Base-by-base conservation (phyloP, 2,329 filamentous ascomycete genomes). In the Colletotrichum graminicola region DNA sequence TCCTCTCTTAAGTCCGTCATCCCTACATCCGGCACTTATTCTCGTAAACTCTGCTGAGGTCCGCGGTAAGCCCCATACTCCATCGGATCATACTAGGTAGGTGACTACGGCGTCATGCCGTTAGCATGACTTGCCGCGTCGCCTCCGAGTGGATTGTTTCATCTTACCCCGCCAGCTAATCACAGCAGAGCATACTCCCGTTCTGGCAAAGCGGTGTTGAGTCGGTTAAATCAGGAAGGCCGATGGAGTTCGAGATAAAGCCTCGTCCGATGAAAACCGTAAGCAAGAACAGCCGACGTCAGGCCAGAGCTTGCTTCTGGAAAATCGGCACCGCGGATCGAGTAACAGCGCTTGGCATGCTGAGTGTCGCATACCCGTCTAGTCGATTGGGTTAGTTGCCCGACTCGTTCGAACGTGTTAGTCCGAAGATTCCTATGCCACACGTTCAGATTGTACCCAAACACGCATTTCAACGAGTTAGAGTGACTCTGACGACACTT, bases 41-140 rank as follows among this genome's bases (percentile, higher is more conserved):
- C 12, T 65, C 61, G 43, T 43, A 12, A 21, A 68, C 66, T 26
- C 18, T 57, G 26, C 41, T 7, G 21, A 18, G 39, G 26, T 32
- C 36, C 18, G 23, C 34, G 16, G 61, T 43, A 54, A 65, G 51
- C 61, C 61, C 51, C 43, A 36, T 43, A 45, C 26, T 54, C 41
- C 2, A 10, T 29, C 39, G n/a, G n/a, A 29, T n/a, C n/a, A 47
- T 26, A 23, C 23, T 52, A 18, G 7, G 26, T 52, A 8, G 16
- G 26, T 32, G 49, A 29, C 16, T 18, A 18, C 23, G 47, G 7
- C 49, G 3, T 52, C 14, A 16, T 18, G 18, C 16, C 43, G 12
- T 57, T 68, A 43, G 43, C 61, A 18, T 55, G 41, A 51, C 29
- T 34, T 51, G 29, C 43, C 6, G 34, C 18, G 29, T 43, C 34